Conservation (phyloP, 768 basidiomycete genomes). For the Tephrocybe sp. region DNA sequence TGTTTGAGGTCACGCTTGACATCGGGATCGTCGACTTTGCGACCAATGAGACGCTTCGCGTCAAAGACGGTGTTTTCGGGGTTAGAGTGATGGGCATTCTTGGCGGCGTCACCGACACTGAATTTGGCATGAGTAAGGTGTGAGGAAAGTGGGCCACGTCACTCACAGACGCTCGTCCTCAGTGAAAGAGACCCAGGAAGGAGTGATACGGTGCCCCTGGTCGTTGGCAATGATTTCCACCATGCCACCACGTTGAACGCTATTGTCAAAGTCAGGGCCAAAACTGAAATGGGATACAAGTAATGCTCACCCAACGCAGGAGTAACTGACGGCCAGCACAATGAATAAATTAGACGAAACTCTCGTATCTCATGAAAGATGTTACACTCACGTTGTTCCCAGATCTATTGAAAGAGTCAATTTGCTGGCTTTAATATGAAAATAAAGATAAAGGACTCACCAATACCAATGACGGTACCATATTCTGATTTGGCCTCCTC, state of each 20-base stretch:
- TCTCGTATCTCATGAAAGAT: neutral
- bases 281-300: neutral
- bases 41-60: constrained; percentile 94
- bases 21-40: constrained; percentile 78
- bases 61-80: constrained; percentile 95
- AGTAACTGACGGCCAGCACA: constrained; percentile 59
- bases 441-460: constrained; percentile 43
- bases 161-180: constrained; percentile 75
- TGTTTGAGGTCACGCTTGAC: constrained; percentile 85
- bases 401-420: constrained; percentile 54
- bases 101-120: constrained; percentile 91
- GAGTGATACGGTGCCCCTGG: constrained; percentile 87
- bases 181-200: constrained; percentile 82
- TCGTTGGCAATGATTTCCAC: constrained; percentile 92
- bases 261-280: constrained; percentile 22
- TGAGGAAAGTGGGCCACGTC: neutral
- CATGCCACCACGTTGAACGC: constrained; percentile 82
- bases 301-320: constrained; percentile 84
- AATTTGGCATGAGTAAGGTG: constrained; percentile 22
- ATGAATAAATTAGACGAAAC: constrained; percentile 23
- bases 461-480: constrained; percentile 93
- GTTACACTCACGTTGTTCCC: constrained; percentile 75
- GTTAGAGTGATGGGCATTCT: constrained; percentile 93
- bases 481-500: constrained; percentile 74
- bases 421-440: constrained; percentile 4